These are phyloP conservation scores for Penstemon barbatus DNA, from an alignment of 257 asterid genomes.

Conservation along the genomic window DNA sequence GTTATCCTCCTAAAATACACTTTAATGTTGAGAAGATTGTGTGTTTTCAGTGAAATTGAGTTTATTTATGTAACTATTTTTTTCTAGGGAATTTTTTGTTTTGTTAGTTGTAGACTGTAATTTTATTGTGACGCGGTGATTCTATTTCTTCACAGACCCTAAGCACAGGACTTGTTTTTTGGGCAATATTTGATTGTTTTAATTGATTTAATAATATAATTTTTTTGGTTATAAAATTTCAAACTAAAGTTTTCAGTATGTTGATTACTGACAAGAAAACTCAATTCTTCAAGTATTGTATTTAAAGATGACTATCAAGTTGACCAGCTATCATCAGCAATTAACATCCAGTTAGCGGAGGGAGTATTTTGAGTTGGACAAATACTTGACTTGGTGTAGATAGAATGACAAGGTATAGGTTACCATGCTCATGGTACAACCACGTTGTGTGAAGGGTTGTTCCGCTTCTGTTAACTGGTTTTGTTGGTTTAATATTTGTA, in stretches of 20 bases:
- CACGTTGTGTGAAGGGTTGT: neutral
- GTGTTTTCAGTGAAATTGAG: constrained; percentile 9
- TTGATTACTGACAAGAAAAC: neutral
- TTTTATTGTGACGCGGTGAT: neutral
- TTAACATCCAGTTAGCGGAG: no score
- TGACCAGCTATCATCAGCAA: no score
- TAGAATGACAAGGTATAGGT: constrained; percentile 1
- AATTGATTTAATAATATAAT: neutral
- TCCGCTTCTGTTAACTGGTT: neutral
- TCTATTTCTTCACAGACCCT: neutral
- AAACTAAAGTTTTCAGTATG: neutral
- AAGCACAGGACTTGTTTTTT: neutral
- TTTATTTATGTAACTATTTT: neutral
- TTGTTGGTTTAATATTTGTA: neutral
- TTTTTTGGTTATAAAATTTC: neutral
- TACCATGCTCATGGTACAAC: constrained; percentile 1
- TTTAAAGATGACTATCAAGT: no score
- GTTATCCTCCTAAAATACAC: neutral
- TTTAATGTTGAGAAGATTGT: constrained; percentile 3
- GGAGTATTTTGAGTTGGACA: neutral
- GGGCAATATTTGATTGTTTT: neutral
- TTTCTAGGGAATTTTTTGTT: neutral
- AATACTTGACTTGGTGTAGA: neutral
- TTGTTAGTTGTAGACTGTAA: neutral
- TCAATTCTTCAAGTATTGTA: no score